Evolutionary conservation across 108 stramenopile genomes (phyloP).

Genomic region (Tribonema minus): DNA sequence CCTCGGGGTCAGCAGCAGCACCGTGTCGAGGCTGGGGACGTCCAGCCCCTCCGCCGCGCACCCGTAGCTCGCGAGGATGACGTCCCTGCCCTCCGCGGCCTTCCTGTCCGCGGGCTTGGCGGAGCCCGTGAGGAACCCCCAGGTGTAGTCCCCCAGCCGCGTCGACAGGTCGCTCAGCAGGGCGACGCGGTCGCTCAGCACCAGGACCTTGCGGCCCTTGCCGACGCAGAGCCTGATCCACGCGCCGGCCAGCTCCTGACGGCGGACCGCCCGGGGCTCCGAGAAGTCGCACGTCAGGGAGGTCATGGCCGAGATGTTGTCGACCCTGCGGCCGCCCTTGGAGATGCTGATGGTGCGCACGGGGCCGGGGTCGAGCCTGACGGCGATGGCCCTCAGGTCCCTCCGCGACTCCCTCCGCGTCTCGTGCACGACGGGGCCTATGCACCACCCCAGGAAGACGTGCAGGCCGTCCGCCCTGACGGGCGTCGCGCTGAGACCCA

Average conservation of each 20-base stretch:
- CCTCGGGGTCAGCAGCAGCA: not conserved
- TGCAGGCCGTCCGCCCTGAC: not conserved
- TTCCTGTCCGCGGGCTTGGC: not conserved
- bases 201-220: not conserved
- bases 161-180: not conserved
- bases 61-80: not conserved
- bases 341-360: no score
- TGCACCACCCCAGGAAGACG: not conserved
- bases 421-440: no score
- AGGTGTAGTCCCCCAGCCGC: not conserved
- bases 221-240: not conserved
- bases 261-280: not conserved
- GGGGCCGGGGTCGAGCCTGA: no score
- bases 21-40: not conserved
- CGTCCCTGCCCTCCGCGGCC: not conserved
- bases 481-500: not conserved
- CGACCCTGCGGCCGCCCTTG: no score
- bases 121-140: not conserved
- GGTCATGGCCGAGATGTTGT: no score
- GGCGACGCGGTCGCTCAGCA: not conserved
- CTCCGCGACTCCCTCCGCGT: no score
- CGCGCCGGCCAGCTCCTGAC: not conserved
- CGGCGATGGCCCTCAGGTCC: no score
- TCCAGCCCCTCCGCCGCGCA: not conserved
- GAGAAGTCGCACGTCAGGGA: no score